Conservation (phyloP, 495 filamentous ascomycete species). For the Aspergillus egyptiacus region DNA sequence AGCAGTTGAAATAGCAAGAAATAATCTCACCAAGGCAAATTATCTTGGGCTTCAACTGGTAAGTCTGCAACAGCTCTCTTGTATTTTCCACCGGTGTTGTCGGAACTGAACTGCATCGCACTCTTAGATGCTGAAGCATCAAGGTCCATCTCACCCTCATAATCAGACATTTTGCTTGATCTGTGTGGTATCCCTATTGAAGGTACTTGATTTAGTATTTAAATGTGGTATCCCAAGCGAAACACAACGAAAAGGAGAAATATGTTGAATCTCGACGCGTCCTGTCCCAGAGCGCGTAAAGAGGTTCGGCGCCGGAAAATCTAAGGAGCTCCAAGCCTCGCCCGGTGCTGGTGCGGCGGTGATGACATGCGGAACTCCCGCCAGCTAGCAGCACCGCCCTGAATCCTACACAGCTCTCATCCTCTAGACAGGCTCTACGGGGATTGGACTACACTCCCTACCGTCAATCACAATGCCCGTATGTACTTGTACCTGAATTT, state of each 20-base stretch:
- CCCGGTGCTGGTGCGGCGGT: slow-evolving; percentile 14
- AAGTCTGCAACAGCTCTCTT: slow-evolving; percentile 90
- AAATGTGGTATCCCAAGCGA: background rate
- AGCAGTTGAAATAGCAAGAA: background rate
- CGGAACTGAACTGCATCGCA: slow-evolving; percentile 48
- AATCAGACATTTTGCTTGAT: slow-evolving; percentile 69
- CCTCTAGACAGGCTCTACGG: slow-evolving; percentile 21
- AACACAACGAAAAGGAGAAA: slow-evolving; percentile 2
- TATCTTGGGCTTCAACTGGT: slow-evolving; percentile 89
- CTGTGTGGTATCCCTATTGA: background rate
- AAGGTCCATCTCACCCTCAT: slow-evolving; percentile 86
- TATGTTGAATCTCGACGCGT: slow-evolving; percentile 29
- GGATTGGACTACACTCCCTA: slow-evolving; percentile 8
- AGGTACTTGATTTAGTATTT: background rate
- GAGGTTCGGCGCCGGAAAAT: slow-evolving; percentile 43
- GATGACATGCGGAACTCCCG: slow-evolving; percentile 36
- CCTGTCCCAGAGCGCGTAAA: slow-evolving; percentile 36
- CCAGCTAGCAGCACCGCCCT: slow-evolving; percentile 26
- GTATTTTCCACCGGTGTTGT: slow-evolving; percentile 66
- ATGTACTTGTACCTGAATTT: slow-evolving; percentile 15
- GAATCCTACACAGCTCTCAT: slow-evolving; percentile 17
- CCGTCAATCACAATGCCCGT: slow-evolving; percentile 46
- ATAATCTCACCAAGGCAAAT: slow-evolving; percentile 70
- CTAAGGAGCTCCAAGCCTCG: slow-evolving; percentile 21
- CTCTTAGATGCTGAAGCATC: slow-evolving; percentile 52